phyloP scores from a whole-genome alignment of 768 basidiomycete genomes.

The Epithele typhae region DNA sequence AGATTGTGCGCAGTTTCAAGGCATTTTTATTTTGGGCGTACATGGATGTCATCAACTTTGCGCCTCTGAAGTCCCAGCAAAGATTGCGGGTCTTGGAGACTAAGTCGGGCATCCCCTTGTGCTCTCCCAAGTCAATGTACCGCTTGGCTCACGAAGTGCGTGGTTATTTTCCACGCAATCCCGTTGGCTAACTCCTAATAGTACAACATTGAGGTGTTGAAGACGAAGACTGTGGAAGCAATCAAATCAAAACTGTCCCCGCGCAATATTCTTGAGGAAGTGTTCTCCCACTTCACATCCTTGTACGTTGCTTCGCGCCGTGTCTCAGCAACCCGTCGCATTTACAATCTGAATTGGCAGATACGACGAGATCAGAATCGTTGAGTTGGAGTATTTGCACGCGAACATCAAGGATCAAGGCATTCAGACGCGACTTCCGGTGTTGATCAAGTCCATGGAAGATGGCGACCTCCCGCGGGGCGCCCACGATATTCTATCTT shows the following conservation, averaged over 20 bases:
- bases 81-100: neutral
- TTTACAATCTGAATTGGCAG: neutral
- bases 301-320: neutral
- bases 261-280: neutral
- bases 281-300: neutral
- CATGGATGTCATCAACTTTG: constrained; percentile 1
- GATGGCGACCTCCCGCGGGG: constrained; percentile 2
- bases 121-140: constrained; percentile 22
- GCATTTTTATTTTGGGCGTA: constrained; percentile 4
- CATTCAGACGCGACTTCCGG: constrained; percentile 1
- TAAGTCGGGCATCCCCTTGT: neutral
- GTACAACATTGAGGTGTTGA: neutral
- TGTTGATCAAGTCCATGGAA: constrained; percentile 3
- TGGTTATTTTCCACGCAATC: neutral
- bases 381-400: constrained; percentile 7
- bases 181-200: neutral
- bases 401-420: constrained; percentile 1
- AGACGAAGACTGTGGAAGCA: neutral
- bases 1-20: neutral
- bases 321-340: neutral
- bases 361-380: constrained; percentile 6
- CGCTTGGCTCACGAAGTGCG: constrained; percentile 19
- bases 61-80: constrained; percentile 2
- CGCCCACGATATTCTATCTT: neutral
- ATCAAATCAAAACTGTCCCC: neutral